phyloP scores from a whole-genome alignment of 345 rosid species.

The Theobroma cacao region DNA sequence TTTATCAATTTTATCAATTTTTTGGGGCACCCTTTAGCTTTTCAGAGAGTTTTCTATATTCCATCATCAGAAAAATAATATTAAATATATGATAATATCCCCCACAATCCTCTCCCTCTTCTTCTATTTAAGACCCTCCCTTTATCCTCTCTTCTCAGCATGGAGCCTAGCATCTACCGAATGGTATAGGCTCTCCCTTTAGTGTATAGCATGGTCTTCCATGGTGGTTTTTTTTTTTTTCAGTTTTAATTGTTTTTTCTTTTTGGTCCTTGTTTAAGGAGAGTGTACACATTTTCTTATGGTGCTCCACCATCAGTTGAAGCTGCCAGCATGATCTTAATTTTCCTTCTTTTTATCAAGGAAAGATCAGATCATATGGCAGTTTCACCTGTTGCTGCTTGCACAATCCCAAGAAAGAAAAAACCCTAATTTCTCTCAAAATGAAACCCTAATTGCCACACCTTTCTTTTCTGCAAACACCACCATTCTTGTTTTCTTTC shows the following conservation, averaged over 20 bases:
- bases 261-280: not conserved
- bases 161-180: not conserved
- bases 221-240: slow-evolving; percentile 8
- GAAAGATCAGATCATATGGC: slow-evolving; percentile 82
- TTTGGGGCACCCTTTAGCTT: not conserved
- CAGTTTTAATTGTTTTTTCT: not conserved
- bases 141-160: slow-evolving; percentile 23
- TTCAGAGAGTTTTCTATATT: not conserved
- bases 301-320: slow-evolving; percentile 79
- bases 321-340: slow-evolving; percentile 99
- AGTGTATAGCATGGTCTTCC: not conserved
- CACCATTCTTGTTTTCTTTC: slow-evolving; percentile 11
- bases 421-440: slow-evolving; percentile 10
- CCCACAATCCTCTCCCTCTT: slow-evolving; percentile 8
- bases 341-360: slow-evolving; percentile 28
- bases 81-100: slow-evolving; percentile 9
- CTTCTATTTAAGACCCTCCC: slow-evolving; percentile 25
- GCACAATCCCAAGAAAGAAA: slow-evolving; percentile 32
- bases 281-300: not conserved
- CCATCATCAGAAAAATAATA: not conserved
- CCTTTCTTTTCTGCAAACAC: not conserved
- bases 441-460: slow-evolving; percentile 7
- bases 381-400: slow-evolving; percentile 78
- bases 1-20: not conserved
- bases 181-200: not conserved